These are phyloP conservation scores for Rosa multiflora DNA, from an alignment of 306 rosid genomes.

Conservation along the genomic window DNA sequence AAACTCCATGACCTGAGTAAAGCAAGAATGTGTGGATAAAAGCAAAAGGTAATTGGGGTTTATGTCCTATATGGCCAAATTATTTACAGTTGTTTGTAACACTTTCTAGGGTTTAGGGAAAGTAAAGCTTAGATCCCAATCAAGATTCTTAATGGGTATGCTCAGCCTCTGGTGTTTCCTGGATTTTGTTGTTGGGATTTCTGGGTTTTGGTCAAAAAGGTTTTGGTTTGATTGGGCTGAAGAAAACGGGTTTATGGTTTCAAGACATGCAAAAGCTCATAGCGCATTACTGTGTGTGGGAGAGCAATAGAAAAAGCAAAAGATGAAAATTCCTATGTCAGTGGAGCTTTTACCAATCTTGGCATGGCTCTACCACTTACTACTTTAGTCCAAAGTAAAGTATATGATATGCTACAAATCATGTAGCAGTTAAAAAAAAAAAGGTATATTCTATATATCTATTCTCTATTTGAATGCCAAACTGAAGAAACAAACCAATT, in stretches of 20 bases:
- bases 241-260: conserved; percentile 41
- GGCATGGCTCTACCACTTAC: conserved; percentile 37
- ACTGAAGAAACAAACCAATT: conserved; percentile 15
- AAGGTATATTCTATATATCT: conserved; percentile 3
- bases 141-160: conserved; percentile 35
- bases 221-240: conserved; percentile 30
- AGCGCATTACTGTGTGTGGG: conserved; percentile 16
- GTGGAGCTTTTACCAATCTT: conserved; percentile 51
- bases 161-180: conserved; percentile 33
- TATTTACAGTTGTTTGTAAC: conserved; percentile 16
- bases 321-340: conserved; percentile 51
- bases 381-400: conserved; percentile 28
- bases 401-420: conserved; percentile 14
- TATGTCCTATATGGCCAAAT: conserved; percentile 1
- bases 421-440: background rate
- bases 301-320: conserved; percentile 40
- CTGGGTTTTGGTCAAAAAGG: conserved; percentile 42
- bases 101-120: conserved; percentile 66
- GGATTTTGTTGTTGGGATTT: conserved; percentile 29
- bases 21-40: conserved; percentile 14
- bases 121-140: conserved; percentile 43
- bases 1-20: background rate
- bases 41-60: conserved; percentile 20
- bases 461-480: conserved; percentile 8
- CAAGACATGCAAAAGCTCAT: conserved; percentile 66